Evolutionary conservation across 345 rosid species (phyloP).

Genomic region (Eucalyptus camaldulensis): DNA sequence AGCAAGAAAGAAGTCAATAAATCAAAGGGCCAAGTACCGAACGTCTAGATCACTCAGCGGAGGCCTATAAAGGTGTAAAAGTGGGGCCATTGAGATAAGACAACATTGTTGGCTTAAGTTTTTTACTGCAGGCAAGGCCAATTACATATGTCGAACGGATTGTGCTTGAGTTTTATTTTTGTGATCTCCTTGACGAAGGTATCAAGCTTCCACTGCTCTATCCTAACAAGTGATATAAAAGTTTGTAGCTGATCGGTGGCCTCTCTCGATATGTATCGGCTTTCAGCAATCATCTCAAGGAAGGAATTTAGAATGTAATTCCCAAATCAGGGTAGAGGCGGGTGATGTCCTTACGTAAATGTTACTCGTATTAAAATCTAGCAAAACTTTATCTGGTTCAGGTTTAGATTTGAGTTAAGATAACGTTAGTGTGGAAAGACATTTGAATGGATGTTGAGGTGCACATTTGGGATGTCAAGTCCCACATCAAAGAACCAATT

Average conservation of each 20-base stretch:
- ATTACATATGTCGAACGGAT: background rate
- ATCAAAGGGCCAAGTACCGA: background rate
- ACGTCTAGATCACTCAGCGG: background rate
- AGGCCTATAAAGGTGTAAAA: background rate
- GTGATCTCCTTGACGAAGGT: background rate
- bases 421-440: accelerated
- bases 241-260: background rate
- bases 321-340: background rate
- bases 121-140: background rate
- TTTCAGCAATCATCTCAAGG: background rate
- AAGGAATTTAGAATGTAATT: background rate
- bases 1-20: background rate
- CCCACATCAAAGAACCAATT: background rate
- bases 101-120: background rate
- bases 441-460: background rate
- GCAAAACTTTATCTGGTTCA: background rate
- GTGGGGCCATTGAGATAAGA: background rate
- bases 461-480: background rate
- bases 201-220: background rate
- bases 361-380: background rate
- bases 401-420: background rate
- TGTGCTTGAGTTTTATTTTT: background rate
- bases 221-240: background rate
- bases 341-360: background rate
- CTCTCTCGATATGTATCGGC: background rate